These are phyloP conservation scores for Coniosporium apollinis DNA, from an alignment of 495 filamentous ascomycete genomes.

Conservation along the genomic window DNA sequence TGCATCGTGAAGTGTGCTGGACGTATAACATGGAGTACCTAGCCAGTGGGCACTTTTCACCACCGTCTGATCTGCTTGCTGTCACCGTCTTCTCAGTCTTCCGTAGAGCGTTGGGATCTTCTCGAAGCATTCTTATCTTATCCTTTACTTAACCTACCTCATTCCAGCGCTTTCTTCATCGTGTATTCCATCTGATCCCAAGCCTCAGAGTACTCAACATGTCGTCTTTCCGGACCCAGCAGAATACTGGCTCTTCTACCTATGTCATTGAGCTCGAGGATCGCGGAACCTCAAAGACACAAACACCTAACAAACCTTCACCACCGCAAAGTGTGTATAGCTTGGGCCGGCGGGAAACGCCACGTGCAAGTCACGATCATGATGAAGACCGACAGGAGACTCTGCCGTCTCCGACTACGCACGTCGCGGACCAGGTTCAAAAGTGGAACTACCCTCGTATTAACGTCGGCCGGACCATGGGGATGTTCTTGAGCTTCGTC, in stretches of 20 bases:
- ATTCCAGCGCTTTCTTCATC: no score
- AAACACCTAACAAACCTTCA: constrained; percentile 2
- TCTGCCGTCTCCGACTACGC: constrained; percentile 24
- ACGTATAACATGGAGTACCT: no score
- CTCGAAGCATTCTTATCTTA: no score
- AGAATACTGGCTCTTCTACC: constrained; percentile 17
- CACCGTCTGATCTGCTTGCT: no score
- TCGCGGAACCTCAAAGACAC: constrained; percentile 4
- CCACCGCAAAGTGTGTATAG: not conserved
- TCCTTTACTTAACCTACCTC: no score
- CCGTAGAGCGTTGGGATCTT: no score
- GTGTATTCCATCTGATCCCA: no score
- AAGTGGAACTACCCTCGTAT: constrained; percentile 54
- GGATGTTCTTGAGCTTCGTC: constrained; percentile 58
- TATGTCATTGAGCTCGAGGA: constrained; percentile 9
- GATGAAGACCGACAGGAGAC: constrained; percentile 21
- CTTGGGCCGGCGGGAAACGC: not conserved
- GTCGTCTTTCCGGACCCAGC: constrained; percentile 2
- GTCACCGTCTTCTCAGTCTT: no score
- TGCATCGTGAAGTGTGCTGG: no score
- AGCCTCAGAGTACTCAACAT: no score
- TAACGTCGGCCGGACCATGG: constrained; percentile 47
- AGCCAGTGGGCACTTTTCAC: no score
- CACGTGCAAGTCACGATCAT: no score
- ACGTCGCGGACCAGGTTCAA: constrained; percentile 18